Base-by-base conservation (phyloP, 129 eudicot species). In the Artemisia annua region DNA sequence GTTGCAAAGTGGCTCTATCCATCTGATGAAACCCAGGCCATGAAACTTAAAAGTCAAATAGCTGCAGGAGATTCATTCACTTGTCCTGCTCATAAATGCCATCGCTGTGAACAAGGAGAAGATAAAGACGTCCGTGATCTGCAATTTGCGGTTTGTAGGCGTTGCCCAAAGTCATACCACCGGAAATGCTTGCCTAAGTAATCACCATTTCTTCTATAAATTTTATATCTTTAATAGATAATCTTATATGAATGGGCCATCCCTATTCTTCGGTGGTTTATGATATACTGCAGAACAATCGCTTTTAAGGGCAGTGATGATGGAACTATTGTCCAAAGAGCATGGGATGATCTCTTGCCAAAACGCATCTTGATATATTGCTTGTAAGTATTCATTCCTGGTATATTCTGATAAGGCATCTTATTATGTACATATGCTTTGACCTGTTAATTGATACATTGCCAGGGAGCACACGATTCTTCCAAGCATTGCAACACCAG, bases 131-230 rank as follows among this genome's bases (percentile, higher is more conserved):
- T 51, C 30, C 46, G 19, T 24, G 89, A 79, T 1, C 74, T 89
- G 84, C 94, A 89, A 60, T 89, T 92, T 80, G 97, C 96, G 22
- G 70, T 89, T 15, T 89, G 96, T 67, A 85, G 97, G 77, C 94
- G 97, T 67, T 92, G 96, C 79, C 97, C 97, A 43, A 87, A 78
- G 75, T 85, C 94, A 58, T 92, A 89, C 79, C 97, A 92, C 80
- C 78, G 96, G 30, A 85, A 83, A 85, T 92, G 97, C 79, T 83
- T 92, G 71, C 97, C 97, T 74, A 83, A 74, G 97, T 92, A 53
- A 71, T 54, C 15, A 63, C 3, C 13, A 48, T 58, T 32, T 59
- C 19, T 5, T 53, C 61, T 49, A 14, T 39, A 3, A 18, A 17
- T 4, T 56, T 66, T 75, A 13, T 66, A 43, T 55, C 67, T 24